phyloP scores from a whole-genome alignment of 768 basidiomycete genomes.

The Suillus tomentosus region DNA sequence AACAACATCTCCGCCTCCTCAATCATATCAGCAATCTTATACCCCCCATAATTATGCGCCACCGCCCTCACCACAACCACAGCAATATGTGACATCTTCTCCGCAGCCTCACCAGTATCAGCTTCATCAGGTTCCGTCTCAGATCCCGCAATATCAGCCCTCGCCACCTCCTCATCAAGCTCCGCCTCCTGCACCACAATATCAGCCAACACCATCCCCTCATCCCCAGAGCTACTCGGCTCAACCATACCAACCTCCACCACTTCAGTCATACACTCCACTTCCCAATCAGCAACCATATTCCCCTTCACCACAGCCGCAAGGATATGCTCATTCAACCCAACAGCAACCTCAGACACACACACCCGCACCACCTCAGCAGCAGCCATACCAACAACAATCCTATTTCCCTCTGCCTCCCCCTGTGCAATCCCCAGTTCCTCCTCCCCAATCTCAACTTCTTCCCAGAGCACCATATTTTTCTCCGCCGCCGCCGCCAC shows the following conservation, averaged over 20 bases:
- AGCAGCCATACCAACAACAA: conserved; percentile 24
- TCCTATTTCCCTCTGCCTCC: conserved; percentile 21
- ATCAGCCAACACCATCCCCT: conserved; percentile 32
- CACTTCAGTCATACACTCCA: conserved; percentile 14
- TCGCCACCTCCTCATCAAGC: conserved; percentile 30
- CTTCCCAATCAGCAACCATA: conserved; percentile 17
- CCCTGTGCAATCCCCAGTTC: conserved; percentile 16
- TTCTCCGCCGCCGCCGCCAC: conserved; percentile 23
- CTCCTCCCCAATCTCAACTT: conserved; percentile 19
- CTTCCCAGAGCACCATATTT: neutral
- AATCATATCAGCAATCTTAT: conserved; percentile 21
- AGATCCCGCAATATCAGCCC: conserved; percentile 5
- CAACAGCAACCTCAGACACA: conserved; percentile 22
- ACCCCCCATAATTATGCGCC: conserved; percentile 11
- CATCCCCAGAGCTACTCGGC: conserved; percentile 26
- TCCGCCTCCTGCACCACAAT: conserved; percentile 15
- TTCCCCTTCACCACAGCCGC: conserved; percentile 6
- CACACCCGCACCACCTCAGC: conserved; percentile 16
- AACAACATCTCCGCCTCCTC: conserved; percentile 4
- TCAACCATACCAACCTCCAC: conserved; percentile 18
- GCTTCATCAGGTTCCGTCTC: neutral
- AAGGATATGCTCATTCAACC: conserved; percentile 10
- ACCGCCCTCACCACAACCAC: conserved; percentile 16
- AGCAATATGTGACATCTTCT: conserved; percentile 13
- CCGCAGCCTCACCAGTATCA: conserved; percentile 23